phyloP scores from a whole-genome alignment of 768 basidiomycete genomes.

The Boletus rubropictus region DNA sequence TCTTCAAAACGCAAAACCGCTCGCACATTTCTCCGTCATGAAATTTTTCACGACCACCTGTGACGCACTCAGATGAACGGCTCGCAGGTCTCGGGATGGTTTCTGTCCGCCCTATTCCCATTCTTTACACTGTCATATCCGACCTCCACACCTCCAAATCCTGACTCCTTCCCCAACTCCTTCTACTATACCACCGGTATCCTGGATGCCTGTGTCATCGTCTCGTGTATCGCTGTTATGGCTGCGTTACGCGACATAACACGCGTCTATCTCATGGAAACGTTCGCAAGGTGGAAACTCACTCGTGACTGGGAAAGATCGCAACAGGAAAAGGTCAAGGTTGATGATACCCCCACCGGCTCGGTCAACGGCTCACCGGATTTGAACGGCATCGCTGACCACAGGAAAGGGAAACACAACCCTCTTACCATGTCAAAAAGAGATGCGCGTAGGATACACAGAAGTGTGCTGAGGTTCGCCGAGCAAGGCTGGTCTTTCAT shows the following conservation, averaged over 20 bases:
- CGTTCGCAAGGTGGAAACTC: constrained; percentile 77
- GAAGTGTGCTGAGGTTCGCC: constrained; percentile 80
- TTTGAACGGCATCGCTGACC: constrained; percentile 29
- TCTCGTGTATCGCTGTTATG: constrained; percentile 81
- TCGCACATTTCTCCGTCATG: no score
- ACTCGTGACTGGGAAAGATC: constrained; percentile 41
- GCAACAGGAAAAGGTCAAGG: constrained; percentile 15
- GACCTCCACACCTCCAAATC: constrained; percentile 43
- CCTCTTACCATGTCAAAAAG: constrained; percentile 29
- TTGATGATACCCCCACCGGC: constrained; percentile 24
- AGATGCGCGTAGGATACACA: constrained; percentile 57
- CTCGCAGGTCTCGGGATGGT: constrained; percentile 33
- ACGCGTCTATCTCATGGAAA: constrained; percentile 70
- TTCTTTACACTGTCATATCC: constrained; percentile 76
- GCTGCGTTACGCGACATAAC: constrained; percentile 77
- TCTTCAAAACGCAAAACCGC: no score
- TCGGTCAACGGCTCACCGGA: constrained; percentile 18
- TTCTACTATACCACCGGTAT: constrained; percentile 67
- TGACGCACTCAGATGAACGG: constrained; percentile 34
- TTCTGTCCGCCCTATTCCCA: constrained; percentile 52
- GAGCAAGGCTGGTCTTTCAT: constrained; percentile 91
- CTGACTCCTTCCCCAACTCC: constrained; percentile 71
- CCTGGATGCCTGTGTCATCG: constrained; percentile 71
- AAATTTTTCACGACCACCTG: constrained; percentile 32
- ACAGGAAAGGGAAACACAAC: constrained; percentile 20